Conservation (phyloP, 1,139 yeast genomes). For the Debaryomyces nepalensis region DNA sequence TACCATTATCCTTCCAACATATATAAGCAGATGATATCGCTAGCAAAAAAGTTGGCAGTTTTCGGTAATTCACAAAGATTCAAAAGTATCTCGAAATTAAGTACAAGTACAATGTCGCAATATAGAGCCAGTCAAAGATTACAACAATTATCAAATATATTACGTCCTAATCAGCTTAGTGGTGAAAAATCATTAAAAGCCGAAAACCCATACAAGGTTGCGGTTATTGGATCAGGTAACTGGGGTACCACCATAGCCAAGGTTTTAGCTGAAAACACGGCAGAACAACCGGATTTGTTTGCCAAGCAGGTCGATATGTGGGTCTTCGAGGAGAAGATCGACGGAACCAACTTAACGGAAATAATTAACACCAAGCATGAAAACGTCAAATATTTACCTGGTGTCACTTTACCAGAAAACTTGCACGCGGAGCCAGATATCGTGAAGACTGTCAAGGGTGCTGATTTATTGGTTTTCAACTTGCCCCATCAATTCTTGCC, state of each 20-base stretch:
- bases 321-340: constrained; percentile 50
- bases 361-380: constrained; percentile 51
- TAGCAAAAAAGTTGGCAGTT: not conserved
- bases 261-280: constrained; percentile 49
- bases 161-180: constrained; percentile 29
- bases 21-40: constrained; percentile 3
- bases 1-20: not conserved
- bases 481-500: constrained; percentile 55
- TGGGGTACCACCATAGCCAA: constrained; percentile 58
- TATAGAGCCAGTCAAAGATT: constrained; percentile 42
- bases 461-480: constrained; percentile 52
- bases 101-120: constrained; percentile 10
- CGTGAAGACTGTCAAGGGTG: constrained; percentile 44
- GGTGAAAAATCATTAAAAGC: constrained; percentile 22
- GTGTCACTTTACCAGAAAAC: constrained; percentile 47
- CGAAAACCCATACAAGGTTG: constrained; percentile 42
- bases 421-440: constrained; percentile 46
- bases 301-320: constrained; percentile 49
- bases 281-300: constrained; percentile 45
- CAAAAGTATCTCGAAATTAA: not conserved
- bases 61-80: not conserved
- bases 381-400: constrained; percentile 52
- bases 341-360: constrained; percentile 48
- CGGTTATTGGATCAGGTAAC: constrained; percentile 53
- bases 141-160: constrained; percentile 42